A percentile compares a stretch with the other conserved stretches of the same genome.
These are phyloP conservation scores for Clonostachys chloroleuca DNA, from an alignment of 2,329 filamentous ascomycete species.

Conservation along the genomic window DNA sequence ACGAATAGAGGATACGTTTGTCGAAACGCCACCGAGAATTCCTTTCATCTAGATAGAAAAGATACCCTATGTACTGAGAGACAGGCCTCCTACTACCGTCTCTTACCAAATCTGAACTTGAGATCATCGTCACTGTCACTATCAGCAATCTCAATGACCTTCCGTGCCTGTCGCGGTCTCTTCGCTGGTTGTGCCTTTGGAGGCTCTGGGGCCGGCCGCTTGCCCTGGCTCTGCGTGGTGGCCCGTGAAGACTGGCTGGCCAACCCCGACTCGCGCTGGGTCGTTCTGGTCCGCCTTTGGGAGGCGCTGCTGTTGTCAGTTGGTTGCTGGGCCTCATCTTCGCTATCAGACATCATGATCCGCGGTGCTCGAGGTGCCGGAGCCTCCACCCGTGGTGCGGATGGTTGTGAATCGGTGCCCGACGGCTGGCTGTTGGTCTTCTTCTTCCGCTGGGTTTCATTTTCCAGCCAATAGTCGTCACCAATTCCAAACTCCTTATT, in stretches of 20 bases:
- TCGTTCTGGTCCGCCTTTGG: not conserved
- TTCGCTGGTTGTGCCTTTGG: conserved; percentile 22
- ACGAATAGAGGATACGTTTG: no score
- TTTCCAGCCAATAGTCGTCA: conserved; percentile 71
- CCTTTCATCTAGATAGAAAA: not conserved
- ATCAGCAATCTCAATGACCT: conserved; percentile 24
- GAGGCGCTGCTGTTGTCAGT: conserved; percentile 1
- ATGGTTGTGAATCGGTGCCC: conserved; percentile 8
- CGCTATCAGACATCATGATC: conserved; percentile 27
- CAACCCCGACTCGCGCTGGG: not conserved
- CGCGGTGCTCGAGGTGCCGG: conserved; percentile 7
- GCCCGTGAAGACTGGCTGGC: conserved; percentile 16
- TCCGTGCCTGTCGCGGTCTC: conserved; percentile 14
- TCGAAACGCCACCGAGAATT: no score
- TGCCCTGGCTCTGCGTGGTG: conserved; percentile 16
- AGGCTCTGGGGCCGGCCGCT: conserved; percentile 23
- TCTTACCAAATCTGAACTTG: conserved; percentile 50
- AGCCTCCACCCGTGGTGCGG: conserved; percentile 7
- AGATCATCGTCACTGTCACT: conserved; percentile 51
- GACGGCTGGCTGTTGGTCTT: conserved; percentile 18
- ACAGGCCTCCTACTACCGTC: conserved; percentile 23
- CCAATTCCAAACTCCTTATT: conserved; percentile 70
- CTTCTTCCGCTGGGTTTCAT: conserved; percentile 22
- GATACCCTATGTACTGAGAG: not conserved
- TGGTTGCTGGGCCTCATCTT: conserved; percentile 4